Conservation (phyloP, 2,329 filamentous ascomycete species). For the Fusarium praegraminearum region DNA sequence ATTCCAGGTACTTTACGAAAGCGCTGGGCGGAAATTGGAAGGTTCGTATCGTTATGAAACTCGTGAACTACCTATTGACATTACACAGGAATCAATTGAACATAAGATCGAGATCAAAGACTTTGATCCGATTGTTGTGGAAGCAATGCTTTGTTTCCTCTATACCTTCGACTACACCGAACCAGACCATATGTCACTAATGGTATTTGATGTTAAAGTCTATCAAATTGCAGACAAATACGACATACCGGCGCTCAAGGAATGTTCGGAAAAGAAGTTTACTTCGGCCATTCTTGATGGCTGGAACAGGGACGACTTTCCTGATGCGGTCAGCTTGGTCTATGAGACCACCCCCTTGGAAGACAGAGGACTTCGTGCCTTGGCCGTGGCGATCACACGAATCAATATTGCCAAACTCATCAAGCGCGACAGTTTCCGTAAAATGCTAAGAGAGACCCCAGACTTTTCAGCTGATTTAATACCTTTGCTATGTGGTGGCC, state of each 20-base stretch:
- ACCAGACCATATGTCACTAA: not conserved
- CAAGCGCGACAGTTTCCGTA: not conserved
- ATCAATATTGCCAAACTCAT: not conserved
- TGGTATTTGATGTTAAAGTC: conserved; percentile 18
- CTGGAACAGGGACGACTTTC: conserved; percentile 13
- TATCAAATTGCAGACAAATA: conserved; percentile 26
- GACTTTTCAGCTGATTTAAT: conserved; percentile 18
- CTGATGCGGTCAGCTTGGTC: not conserved
- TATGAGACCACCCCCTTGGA: not conserved
- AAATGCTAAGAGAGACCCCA: not conserved
- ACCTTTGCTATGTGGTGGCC: not conserved
- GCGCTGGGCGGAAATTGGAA: not conserved
- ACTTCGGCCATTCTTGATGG: not conserved
- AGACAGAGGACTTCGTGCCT: conserved; percentile 21
- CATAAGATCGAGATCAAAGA: not conserved
- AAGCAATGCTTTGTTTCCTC: conserved; percentile 19
- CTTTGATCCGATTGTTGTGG: conserved; percentile 2
- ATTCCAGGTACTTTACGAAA: not conserved
- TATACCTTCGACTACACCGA: conserved; percentile 14
- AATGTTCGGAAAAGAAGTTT: not conserved
- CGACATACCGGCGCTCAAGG: not conserved
- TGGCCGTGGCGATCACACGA: not conserved
- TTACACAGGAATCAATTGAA: not conserved
- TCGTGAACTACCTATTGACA: not conserved
- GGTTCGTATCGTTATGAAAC: not conserved